A percentile compares a stretch with the other conserved stretches of the same genome.
These are phyloP conservation scores for Suillus paluster DNA, from an alignment of 768 basidiomycete species.

Conservation along the genomic window DNA sequence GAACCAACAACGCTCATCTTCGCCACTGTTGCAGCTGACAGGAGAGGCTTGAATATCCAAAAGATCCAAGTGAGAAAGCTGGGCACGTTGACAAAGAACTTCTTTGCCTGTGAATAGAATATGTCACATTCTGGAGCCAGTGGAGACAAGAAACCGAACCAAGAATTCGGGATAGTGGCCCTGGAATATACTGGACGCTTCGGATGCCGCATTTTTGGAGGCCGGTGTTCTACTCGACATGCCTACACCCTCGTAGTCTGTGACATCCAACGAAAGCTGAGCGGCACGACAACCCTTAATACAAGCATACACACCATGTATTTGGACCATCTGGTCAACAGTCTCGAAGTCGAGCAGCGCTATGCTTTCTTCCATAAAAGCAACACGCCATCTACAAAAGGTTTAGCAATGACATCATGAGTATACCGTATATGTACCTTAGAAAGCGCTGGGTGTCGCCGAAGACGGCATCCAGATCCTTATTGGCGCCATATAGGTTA, in stretches of 20 bases:
- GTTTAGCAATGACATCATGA: constrained; percentile 11
- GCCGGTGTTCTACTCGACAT: constrained; percentile 69
- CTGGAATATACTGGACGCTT: constrained; percentile 76
- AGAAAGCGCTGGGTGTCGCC: constrained; percentile 77
- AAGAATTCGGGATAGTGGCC: constrained; percentile 82
- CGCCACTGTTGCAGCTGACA: constrained; percentile 73
- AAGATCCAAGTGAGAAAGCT: constrained; percentile 80
- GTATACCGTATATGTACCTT: constrained; percentile 45
- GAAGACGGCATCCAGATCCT: constrained; percentile 72
- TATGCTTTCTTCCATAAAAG: constrained; percentile 74
- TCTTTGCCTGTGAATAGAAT: constrained; percentile 52
- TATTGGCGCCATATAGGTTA: constrained; percentile 76
- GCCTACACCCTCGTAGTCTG: constrained; percentile 75
- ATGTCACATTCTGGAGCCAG: constrained; percentile 1
- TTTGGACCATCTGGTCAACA: constrained; percentile 73
- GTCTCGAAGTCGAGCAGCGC: constrained; percentile 68
- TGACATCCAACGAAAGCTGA: background rate
- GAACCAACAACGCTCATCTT: constrained; percentile 83
- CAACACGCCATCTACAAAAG: constrained; percentile 70
- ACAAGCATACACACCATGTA: constrained; percentile 55
- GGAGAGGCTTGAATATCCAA: constrained; percentile 78
- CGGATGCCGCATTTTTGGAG: constrained; percentile 76
- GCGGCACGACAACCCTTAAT: background rate
- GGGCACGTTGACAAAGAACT: constrained; percentile 86
- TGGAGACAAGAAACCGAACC: constrained; percentile 39